Evolutionary conservation across 768 basidiomycete species (phyloP).

Genomic region (Podaxis sp.): DNA sequence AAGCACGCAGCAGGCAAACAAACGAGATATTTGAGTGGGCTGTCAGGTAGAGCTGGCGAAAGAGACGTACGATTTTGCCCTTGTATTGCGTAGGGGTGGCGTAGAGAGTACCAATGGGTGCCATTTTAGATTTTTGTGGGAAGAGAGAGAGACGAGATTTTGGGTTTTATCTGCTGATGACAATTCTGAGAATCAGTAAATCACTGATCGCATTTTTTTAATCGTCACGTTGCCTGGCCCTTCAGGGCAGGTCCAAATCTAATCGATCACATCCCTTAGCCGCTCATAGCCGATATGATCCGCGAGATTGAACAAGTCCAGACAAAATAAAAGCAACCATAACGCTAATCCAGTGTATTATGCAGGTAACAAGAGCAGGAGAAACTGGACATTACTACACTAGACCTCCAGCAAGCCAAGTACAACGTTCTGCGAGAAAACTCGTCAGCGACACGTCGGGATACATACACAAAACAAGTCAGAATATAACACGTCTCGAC

Average conservation of each 20-base stretch:
- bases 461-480: not conserved
- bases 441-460: not conserved
- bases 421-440: not conserved
- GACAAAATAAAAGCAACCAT: not conserved
- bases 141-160: not conserved
- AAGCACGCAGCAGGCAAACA: no score
- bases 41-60: not conserved
- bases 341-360: no score
- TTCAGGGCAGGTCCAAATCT: conserved; percentile 1
- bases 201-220: conserved; percentile 8
- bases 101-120: conserved; percentile 16
- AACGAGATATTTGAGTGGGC: not conserved
- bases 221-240: conserved; percentile 1
- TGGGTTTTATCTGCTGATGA: conserved; percentile 2
- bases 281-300: not conserved
- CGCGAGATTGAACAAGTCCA: not conserved
- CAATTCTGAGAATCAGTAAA: conserved; percentile 1
- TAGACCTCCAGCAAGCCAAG: not conserved
- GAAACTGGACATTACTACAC: not conserved
- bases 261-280: not conserved
- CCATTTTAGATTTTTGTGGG: conserved; percentile 12
- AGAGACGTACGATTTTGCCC: conserved; percentile 16
- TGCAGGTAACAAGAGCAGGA: not conserved
- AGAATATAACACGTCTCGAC: conserved; percentile 38
- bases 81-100: conserved; percentile 10